These are phyloP conservation scores for Dendrobium catenatum DNA, from an alignment of 106 monocot species.

Conservation along the genomic window DNA sequence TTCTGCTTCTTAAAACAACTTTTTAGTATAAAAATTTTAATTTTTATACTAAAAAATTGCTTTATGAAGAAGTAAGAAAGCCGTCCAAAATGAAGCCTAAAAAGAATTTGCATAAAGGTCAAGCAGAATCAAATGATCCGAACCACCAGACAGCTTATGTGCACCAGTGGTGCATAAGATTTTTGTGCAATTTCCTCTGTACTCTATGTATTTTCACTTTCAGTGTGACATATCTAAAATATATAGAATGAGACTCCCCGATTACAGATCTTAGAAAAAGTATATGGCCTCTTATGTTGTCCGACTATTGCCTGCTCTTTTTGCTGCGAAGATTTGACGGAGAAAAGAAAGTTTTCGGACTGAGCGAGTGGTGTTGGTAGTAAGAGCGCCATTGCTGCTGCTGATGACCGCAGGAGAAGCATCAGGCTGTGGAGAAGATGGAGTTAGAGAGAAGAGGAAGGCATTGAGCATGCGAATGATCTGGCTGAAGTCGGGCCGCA, in stretches of 20 bases:
- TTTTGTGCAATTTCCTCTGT: background rate
- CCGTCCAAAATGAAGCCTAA: too few relatives aligned
- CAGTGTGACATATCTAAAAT: background rate
- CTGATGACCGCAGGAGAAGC: slow-evolving; percentile 17
- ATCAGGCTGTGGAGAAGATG: slow-evolving; percentile 21
- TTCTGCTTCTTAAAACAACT: too few relatives aligned
- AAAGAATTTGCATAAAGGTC: background rate
- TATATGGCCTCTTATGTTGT: slow-evolving; percentile 12
- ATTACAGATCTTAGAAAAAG: background rate
- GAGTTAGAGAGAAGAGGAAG: slow-evolving; percentile 57
- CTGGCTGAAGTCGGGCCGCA: slow-evolving; percentile 79
- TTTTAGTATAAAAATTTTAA: too few relatives aligned
- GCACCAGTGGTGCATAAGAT: background rate
- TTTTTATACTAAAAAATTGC: too few relatives aligned
- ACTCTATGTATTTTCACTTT: background rate
- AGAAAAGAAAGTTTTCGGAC: slow-evolving; percentile 76
- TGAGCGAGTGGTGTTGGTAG: slow-evolving; percentile 24
- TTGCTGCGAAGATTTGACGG: slow-evolving; percentile 38
- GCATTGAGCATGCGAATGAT: slow-evolving; percentile 72
- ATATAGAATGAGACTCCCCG: background rate
- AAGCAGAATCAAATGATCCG: background rate
- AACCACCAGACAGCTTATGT: background rate
- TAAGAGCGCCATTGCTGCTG: slow-evolving; percentile 21
- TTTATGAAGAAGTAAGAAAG: too few relatives aligned
- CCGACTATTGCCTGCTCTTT: slow-evolving; percentile 30